phyloP scores from a whole-genome alignment of 2,329 filamentous ascomycete species.

The Phialemoniopsis sp. region DNA sequence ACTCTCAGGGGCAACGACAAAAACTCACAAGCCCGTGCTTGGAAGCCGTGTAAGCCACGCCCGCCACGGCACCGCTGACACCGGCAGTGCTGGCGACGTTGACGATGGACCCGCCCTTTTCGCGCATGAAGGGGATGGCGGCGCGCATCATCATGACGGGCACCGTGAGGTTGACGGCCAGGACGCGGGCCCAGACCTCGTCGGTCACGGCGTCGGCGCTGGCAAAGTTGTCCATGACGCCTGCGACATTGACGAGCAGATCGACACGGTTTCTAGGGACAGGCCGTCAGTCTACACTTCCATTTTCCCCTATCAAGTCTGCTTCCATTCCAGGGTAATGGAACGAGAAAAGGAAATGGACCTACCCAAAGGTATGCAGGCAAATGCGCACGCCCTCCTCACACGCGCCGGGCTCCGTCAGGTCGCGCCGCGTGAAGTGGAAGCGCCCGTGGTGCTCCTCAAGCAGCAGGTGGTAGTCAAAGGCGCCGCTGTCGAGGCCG shows the following conservation, averaged over 20 bases:
- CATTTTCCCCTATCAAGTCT: too few species aligned
- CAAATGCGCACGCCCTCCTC: slow-evolving; percentile 25
- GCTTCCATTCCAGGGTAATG: not conserved
- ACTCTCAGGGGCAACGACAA: not conserved
- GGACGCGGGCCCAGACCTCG: slow-evolving; percentile 30
- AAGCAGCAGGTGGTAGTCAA: slow-evolving; percentile 21
- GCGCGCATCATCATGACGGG: slow-evolving; percentile 39
- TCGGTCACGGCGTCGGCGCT: slow-evolving; percentile 31
- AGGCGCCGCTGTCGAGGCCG: slow-evolving; percentile 20
- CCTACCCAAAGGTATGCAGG: slow-evolving; percentile 18
- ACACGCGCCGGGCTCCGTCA: slow-evolving; percentile 19
- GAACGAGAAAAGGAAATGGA: not conserved
- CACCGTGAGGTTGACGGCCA: slow-evolving; percentile 35
- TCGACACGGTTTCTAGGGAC: slow-evolving; percentile 23
- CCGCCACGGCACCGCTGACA: slow-evolving; percentile 29
- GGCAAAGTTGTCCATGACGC: slow-evolving; percentile 35
- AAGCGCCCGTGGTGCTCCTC: slow-evolving; percentile 20
- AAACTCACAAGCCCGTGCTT: slow-evolving; percentile 34
- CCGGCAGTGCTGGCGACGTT: slow-evolving; percentile 32
- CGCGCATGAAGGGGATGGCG: slow-evolving; percentile 34
- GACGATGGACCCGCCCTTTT: slow-evolving; percentile 32
- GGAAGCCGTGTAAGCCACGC: slow-evolving; percentile 38
- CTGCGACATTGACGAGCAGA: slow-evolving; percentile 39
- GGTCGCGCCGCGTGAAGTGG: slow-evolving; percentile 26
- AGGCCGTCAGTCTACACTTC: slow-evolving; percentile 3